Base-by-base conservation (phyloP, 257 asterid genomes). In the Jacaranda mimosifolia region DNA sequence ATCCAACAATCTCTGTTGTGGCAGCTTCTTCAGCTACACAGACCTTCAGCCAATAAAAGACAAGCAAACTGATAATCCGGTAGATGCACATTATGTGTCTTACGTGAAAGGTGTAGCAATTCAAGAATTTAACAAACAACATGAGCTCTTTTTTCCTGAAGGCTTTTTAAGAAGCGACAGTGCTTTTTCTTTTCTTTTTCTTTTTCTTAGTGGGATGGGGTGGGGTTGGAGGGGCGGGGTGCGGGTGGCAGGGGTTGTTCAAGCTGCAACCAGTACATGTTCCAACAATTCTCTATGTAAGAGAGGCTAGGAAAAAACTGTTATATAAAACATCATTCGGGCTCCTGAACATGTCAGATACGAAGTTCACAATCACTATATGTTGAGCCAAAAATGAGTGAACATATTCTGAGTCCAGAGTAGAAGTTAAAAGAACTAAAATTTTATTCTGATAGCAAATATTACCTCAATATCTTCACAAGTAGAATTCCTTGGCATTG, bases 381-480 rank as follows among this genome's bases (percentile, higher is more conserved):
- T 62, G 66, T 15, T n/a, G 36, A 46, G 10, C 32, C 32, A 67
- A 67, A 45, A 67, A 21, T 4, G 14, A 26, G 45, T 19, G 19
- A 40, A 56, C 40, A 45, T 18, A 48, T 51, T 60, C 13, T 35
- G 53, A 66, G 32, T 26, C 48, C 68, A 58, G 56, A 38, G 14
- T 40, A 58, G 2, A 15, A 74, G 45, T 40, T 4, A 15, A 26
- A 46, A 38, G 55, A 68, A 40, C 39, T 58, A 15, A 63, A 51
- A 63, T 21, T 52, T 36, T 35, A 56, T 32, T 75, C 62, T 21
- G 56, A 49, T 26, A 40, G 35, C 21, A 70, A 68, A 66, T 53
- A 62, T 77, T 82, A 93, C 99, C 97, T 91, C 96, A 68, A 91
- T 75, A 73, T 96, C 97, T 75, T 90, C 91, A 87, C 96, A 91